Evolutionary conservation across 331 rosid genomes (phyloP).

Genomic region (Arachis monticola): DNA sequence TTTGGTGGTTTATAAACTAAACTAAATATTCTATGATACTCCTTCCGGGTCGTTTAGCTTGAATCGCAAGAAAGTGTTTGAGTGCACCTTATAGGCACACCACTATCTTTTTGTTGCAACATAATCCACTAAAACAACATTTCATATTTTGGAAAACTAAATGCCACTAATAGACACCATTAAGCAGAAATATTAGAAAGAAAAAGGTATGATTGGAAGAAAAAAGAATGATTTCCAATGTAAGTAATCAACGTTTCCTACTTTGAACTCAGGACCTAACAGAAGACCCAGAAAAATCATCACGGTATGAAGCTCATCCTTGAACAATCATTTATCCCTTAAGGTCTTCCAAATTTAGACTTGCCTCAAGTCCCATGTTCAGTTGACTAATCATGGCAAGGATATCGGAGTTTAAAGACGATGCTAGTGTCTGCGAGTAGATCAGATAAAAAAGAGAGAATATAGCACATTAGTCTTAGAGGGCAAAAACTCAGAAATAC

Average conservation of each 20-base stretch:
- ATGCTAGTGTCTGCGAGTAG: slow-evolving; percentile 60
- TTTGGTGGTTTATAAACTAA: neutral
- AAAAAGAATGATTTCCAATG: slow-evolving; percentile 29
- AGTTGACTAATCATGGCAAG: slow-evolving; percentile 54
- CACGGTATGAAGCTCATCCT: too few relatives aligned
- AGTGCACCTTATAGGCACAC: slow-evolving; percentile 2
- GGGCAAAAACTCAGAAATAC: slow-evolving; percentile 25
- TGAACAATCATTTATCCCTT: too few relatives aligned
- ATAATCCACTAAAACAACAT: slow-evolving; percentile 15
- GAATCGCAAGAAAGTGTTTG: slow-evolving; percentile 15
- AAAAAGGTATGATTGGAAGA: slow-evolving; percentile 22
- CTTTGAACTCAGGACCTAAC: slow-evolving; percentile 24
- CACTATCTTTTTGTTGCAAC: slow-evolving; percentile 10
- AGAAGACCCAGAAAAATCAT: slow-evolving; percentile 8
- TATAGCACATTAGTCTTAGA: slow-evolving; percentile 9
- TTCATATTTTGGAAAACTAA: slow-evolving; percentile 35
- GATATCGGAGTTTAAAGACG: slow-evolving; percentile 62
- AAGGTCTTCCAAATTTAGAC: slow-evolving; percentile 54
- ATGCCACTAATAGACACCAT: slow-evolving; percentile 13
- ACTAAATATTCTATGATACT: neutral
- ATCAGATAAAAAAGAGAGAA: slow-evolving; percentile 2
- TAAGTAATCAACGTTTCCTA: slow-evolving; percentile 28
- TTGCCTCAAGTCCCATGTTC: slow-evolving; percentile 62
- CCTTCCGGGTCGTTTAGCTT: neutral
- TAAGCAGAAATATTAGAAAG: slow-evolving; percentile 12